Base-by-base conservation (phyloP, 179 eudicot species). In the Camellia oleifera region DNA sequence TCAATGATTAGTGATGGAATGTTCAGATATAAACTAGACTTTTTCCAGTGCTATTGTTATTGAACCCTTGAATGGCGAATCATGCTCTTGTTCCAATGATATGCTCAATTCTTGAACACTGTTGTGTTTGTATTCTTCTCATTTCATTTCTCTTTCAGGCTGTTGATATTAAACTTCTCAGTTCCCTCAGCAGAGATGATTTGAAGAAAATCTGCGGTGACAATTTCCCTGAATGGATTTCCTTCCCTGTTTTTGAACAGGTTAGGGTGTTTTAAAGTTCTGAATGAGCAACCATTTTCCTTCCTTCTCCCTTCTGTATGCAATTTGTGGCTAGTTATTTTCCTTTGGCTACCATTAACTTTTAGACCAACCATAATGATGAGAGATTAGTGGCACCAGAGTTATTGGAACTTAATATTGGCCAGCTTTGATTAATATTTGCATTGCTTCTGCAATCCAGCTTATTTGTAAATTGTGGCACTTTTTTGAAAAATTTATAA, bases 171-270 rank as follows among this genome's bases (percentile, higher is more conserved):
- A 95, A 94, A 84, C 92, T 89, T 77, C 92, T 95, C 78, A 91
- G 94, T 72, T 90, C 98, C 52, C 96, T 95, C 66, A 86, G 86
- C 77, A 86, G 97, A 88, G 98, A 95, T 4, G 99, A 95, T 77
- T 73, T 95, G 89, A 94, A 88, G 89, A 92, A 94, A 88, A 91
- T 95, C 17, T 95, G 99, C 68, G 98, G 98, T 7, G 98, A 95
- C 11, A 95, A 89, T 80, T 88, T 88, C 80, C 99, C 99, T 0
- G 95, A 92, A 81, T 93, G 99, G 98, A 94, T 95, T 81, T 93
- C 97, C 3, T 95, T 95, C 84, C 99, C 99, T 61, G 95, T 88
- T 75, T 95, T 61, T 88, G 99, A 95, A 69, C 99, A 95, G 98
- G 99, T 95, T 80, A 23, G 61, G 23, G n/a, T 76, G 77, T 56